Evolutionary conservation across 306 rosid species (phyloP), one percentile per base, ranked within the genome.

Genomic region (Mucuna pruriens): DNA sequence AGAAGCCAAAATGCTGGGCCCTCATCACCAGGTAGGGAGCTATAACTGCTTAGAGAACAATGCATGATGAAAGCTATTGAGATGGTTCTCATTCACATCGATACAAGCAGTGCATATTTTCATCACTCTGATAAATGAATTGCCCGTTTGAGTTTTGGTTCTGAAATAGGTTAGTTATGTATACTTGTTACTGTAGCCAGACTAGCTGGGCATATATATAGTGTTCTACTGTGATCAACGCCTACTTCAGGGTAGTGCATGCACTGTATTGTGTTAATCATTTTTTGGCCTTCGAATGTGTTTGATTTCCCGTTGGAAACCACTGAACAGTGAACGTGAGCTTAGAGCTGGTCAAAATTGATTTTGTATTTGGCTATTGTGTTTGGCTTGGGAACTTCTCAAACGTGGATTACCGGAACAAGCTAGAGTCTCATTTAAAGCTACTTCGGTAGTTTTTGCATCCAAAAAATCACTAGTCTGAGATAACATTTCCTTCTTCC

Each of bases 21-120:
- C 31, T 45, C 74, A 10, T 60, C 20, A 20, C 5, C 80, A 6
- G 73, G 3, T 36, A 26, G 40, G 75, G 57, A 46, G 68, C 33
- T n/a, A n/a, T n/a, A 38, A 74, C 61, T 54, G 84, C 76, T 45
- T 71, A 15, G 40, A 63, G 52, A 62, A 38, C 22, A 44, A 42
- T 6, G 54, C 45, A 55, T 17, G 61, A 48, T 33, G 26, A 36
- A 60, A 36, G 20, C 61, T 15, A 1, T 3, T 13, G 26, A 76
- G 61, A 42, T 3, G 1, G 42, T 45, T 61, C 33, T 61, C 15
- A 20, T 48, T 64, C 40, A 55, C 26, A 42, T 40, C 73, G 83
- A 64, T 78, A 15, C 40, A 31, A 9, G 38, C 20, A 42, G 13
- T 31, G 68, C 45, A 13, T 33, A 3, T 57, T 54, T 73, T 13